Evolutionary conservation across 257 asterid species (phyloP), one percentile per base, ranked within the genome.

Genomic region (Lithospermum erythrorhizon): DNA sequence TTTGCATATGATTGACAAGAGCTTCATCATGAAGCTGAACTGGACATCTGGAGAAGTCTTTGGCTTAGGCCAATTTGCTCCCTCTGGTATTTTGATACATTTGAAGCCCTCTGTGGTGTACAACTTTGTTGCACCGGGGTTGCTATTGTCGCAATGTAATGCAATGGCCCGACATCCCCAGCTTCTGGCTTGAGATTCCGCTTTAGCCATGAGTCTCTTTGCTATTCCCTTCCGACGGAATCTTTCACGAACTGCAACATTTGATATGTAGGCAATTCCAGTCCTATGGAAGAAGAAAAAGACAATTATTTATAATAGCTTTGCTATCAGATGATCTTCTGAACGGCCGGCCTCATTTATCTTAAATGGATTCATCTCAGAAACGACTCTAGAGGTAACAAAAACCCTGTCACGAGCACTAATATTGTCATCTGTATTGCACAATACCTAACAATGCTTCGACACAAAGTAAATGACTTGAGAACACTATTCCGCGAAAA

Each of bases 121-220:
- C 78, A 87, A 58, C 53, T 69, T 75, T 24, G 74, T 81, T 15
- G 96, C 96, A 58, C 84, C 96, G 0, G 85, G 83, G 67, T 90
- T 87, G 55, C 68, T 78, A 32, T 74, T 75, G 72, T 85, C 96
- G 13, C 90, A 83, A 56, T 90, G 98, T 72, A 90, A 70, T 5
- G 96, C 96, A 54, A 90, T 63, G 55, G 94, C 94, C 0, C 94
- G 91, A 27, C 98, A 90, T 15, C 89, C 98, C 96, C 98, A 85
- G 55, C 75, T 76, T 75, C 65, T 71, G 24, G 98, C 98, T 71
- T 85, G 78, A 9, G 86, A 78, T 77, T 87, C 96, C 0, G 96
- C 96, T 74, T 83, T 76, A 4, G 86, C 79, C 15, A 90, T 57
- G 10, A 90, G 86, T 65, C 63, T 76, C 70, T 79, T 90, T 0